phyloP scores from a whole-genome alignment of 208 protist species.

The Trichomonas vaginalis region DNA sequence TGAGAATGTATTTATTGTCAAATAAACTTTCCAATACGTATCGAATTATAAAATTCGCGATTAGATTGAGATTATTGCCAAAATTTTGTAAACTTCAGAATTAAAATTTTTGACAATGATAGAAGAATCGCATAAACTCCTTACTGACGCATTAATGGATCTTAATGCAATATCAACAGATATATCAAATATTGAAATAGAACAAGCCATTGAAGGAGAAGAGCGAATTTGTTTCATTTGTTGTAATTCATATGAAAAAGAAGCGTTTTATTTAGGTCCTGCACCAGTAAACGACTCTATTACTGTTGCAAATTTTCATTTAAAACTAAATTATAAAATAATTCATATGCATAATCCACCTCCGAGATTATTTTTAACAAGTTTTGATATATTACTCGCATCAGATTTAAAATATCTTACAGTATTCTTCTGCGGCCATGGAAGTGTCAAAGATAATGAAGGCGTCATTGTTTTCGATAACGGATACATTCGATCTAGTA shows the following conservation, averaged over 20 bases:
- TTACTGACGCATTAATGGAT: not conserved
- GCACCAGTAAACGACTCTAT: not conserved
- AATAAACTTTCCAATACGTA: too few relatives aligned
- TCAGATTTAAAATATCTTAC: not conserved
- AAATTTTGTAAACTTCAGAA: not conserved
- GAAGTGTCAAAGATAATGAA: not conserved
- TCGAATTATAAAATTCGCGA: too few relatives aligned
- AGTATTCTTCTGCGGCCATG: not conserved
- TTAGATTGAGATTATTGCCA: too few relatives aligned
- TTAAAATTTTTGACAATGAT: not conserved
- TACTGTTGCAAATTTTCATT: not conserved
- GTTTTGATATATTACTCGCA: not conserved
- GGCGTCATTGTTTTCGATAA: not conserved
- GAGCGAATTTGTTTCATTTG: not conserved
- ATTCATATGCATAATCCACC: not conserved
- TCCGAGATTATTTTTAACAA: not conserved
- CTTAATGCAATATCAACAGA: not conserved
- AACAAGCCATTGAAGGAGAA: not conserved
- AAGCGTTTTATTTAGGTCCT: not conserved
- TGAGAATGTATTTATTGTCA: too few relatives aligned
- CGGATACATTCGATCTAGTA: not conserved
- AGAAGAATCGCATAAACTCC: not conserved
- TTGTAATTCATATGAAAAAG: not conserved
- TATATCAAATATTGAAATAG: not conserved
- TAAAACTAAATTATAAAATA: not conserved